Evolutionary conservation across 2,329 filamentous ascomycete genomes (phyloP), one percentile per base, ranked within the genome.

Genomic region (Cladophialophora psammophila): DNA sequence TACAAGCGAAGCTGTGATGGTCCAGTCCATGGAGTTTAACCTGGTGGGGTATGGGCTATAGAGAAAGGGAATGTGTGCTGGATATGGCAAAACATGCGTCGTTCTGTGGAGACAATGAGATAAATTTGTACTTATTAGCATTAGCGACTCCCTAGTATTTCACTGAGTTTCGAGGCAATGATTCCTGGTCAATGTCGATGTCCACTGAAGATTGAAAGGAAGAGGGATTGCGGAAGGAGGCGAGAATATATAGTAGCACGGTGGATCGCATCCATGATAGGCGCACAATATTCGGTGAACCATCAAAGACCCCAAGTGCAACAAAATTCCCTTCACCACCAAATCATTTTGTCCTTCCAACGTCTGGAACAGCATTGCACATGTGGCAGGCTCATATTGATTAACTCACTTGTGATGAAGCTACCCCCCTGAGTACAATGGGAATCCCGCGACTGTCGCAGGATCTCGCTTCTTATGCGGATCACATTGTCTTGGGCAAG

Each of bases 371-470:
- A 26, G 9, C 45, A 31, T 5, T 26, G 13, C n/a, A 9, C 26
- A 4, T 12, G 9, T 3, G 3, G 13, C 9, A 13, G 45, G 5
- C 45, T 50, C 20, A 3, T 31, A 9, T 48, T 9, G 7, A 48
- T 20, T 26, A 10, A 48, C 1, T 42, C 2, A 3, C 10, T 50
- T 13, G 3, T 5, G 20, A 50, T 26, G 45, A 20, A 10, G 20
- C 15, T 31, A 31, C 10, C 10, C 20, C 2, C 32, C 31, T 34
- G 5, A 3, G 26, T 32, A 34, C 36, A n/a, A 84, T 91, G 89
- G 89, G 89, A 0, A 87, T 91, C 54, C 84, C 82, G 48, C 82
- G 84, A 69, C 79, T 91, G 5, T 83, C 82, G 54, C 77, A 80
- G 13, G 82, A 84, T 59, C 76, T 91, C 52, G 79, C 83, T 67